These are phyloP conservation scores for Thalassiosira profunda DNA, from an alignment of 108 stramenopile species.

Conservation along the genomic window DNA sequence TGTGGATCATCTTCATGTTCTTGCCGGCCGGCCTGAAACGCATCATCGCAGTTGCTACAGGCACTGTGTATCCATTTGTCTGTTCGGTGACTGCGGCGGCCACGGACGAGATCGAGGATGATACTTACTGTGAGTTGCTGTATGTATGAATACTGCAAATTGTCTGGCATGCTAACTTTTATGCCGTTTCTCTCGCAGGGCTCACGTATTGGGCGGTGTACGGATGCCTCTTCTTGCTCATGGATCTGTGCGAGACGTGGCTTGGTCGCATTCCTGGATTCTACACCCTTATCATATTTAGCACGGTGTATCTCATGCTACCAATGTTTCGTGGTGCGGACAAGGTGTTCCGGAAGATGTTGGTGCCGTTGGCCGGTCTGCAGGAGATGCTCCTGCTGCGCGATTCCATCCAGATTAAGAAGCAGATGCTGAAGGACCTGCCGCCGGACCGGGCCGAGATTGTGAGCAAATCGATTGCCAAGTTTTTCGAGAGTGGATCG, in stretches of 20 bases:
- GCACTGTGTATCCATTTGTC: constrained; percentile 54
- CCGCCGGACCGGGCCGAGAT: constrained; percentile 31
- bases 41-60: constrained; percentile 47
- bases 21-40: constrained; percentile 51
- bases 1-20: constrained; percentile 59
- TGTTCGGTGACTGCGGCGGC: constrained; percentile 44
- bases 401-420: constrained; percentile 51
- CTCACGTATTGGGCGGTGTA: constrained; percentile 61
- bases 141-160: background rate
- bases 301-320: constrained; percentile 59
- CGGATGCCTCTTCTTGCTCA: constrained; percentile 52
- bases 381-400: constrained; percentile 60
- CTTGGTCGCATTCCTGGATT: constrained; percentile 62
- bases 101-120: constrained; percentile 51
- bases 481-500: constrained; percentile 33
- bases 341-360: constrained; percentile 58
- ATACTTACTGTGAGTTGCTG: constrained; percentile 31
- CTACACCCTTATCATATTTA: constrained; percentile 49
- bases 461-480: constrained; percentile 39
- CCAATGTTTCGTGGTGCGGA: constrained; percentile 73
- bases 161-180: background rate
- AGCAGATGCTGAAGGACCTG: constrained; percentile 44
- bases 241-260: constrained; percentile 56
- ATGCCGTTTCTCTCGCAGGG: constrained; percentile 2
- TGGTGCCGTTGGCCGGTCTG: constrained; percentile 65